Percentiles rank a stretch among this genome's conserved stretches.
Conservation (phyloP, 2,329 filamentous ascomycete genomes). For the Phialophora expanda region DNA sequence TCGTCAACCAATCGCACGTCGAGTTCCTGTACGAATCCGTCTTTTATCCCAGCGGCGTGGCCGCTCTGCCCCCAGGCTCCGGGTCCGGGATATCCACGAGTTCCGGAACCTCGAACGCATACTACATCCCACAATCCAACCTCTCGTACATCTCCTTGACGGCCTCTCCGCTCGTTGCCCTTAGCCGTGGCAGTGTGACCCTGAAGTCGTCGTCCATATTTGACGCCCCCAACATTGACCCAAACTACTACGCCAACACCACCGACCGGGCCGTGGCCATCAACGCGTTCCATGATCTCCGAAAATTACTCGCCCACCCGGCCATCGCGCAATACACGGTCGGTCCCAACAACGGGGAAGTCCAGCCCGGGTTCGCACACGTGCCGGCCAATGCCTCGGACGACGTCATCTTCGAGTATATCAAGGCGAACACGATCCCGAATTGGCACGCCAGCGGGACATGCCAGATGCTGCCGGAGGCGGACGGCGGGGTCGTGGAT, state of each 20-base stretch:
- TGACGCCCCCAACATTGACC: slow-evolving; percentile 35
- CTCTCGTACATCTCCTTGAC: slow-evolving; percentile 46
- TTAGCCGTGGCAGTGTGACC: slow-evolving; percentile 34
- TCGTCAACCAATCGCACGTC: slow-evolving; percentile 40
- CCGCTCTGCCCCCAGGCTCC: slow-evolving; percentile 16
- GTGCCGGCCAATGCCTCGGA: slow-evolving; percentile 37
- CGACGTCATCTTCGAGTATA: slow-evolving; percentile 39
- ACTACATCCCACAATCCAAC: slow-evolving; percentile 36
- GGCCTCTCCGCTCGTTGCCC: slow-evolving; percentile 40
- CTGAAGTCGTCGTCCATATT: slow-evolving; percentile 27
- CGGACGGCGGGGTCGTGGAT: slow-evolving; percentile 44
- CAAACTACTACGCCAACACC: slow-evolving; percentile 34
- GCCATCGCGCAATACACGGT: slow-evolving; percentile 44
- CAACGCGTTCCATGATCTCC: slow-evolving; percentile 39
- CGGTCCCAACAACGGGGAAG: slow-evolving; percentile 40
- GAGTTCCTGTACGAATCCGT: slow-evolving; percentile 40
- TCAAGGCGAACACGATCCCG: slow-evolving; percentile 32
- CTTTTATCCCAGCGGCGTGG: slow-evolving; percentile 40
- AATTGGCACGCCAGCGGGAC: slow-evolving; percentile 43
- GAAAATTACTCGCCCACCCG: slow-evolving; percentile 36
- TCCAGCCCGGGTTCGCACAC: slow-evolving; percentile 13
- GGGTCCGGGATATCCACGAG: background rate
- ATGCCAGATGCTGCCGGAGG: slow-evolving; percentile 44
- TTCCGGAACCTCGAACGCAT: background rate
- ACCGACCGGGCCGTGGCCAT: slow-evolving; percentile 37